Percentiles rank a stretch among this genome's conserved stretches.
Conservation (phyloP, 176 grass and related monocot species). For the Bothriochloa decipiens region DNA sequence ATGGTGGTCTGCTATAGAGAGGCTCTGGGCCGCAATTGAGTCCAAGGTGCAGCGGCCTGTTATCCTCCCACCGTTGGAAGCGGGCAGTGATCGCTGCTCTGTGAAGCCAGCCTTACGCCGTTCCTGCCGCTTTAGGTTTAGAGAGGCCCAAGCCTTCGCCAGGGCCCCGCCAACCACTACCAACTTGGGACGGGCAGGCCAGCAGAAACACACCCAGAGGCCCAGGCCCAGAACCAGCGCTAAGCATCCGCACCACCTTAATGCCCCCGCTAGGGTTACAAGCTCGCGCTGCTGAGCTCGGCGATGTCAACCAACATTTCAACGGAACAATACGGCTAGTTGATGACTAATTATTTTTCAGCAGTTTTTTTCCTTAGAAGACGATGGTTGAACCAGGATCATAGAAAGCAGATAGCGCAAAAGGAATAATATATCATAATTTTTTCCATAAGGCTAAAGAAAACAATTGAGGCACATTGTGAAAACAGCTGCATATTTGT, state of each 20-base stretch:
- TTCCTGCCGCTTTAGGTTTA: background rate
- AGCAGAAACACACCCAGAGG: background rate
- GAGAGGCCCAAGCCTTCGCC: background rate
- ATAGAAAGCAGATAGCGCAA: background rate
- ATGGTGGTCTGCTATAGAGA: background rate
- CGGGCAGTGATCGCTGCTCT: no score
- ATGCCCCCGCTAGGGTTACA: constrained; percentile 40
- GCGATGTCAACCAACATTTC: constrained; percentile 27
- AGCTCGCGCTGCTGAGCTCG: constrained; percentile 31
- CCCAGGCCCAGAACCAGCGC: background rate
- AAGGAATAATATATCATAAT: background rate
- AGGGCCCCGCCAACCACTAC: background rate
- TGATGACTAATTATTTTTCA: background rate
- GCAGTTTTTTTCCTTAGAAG: constrained; percentile 6
- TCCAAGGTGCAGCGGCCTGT: no score
- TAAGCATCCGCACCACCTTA: background rate
- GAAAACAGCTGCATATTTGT: background rate
- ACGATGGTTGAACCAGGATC: constrained; percentile 8
- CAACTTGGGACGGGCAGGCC: constrained; percentile 3
- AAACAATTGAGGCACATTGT: background rate
- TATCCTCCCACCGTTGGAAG: no score
- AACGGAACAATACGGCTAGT: background rate
- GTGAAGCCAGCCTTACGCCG: no score
- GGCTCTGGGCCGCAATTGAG: background rate
- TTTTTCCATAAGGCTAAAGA: background rate